These are phyloP conservation scores for Fusarium sp. DNA, from an alignment of 2,329 filamentous ascomycete species.

Conservation along the genomic window DNA sequence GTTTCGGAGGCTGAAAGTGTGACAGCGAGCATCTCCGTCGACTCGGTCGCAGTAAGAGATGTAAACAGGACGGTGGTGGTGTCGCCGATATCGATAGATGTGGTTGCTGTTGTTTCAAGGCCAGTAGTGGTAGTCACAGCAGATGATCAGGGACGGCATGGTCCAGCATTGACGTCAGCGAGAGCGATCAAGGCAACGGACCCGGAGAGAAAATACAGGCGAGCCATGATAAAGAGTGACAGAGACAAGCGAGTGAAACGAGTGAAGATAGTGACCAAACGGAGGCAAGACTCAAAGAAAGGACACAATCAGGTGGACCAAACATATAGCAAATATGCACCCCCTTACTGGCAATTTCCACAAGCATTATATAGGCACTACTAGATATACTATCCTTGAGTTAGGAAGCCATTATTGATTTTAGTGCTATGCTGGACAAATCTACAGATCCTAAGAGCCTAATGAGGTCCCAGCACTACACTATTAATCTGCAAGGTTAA, in stretches of 20 bases:
- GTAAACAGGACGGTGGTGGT: not conserved
- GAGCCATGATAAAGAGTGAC: not conserved
- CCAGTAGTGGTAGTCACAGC: not conserved
- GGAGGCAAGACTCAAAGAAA: no score
- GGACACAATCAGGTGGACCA: not conserved
- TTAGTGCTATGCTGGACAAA: not conserved
- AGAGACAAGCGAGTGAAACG: not conserved
- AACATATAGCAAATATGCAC: not conserved
- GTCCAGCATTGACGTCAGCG: not conserved
- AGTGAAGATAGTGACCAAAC: not conserved
- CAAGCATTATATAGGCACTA: no score
- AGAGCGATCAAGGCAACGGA: not conserved
- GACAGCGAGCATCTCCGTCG: not conserved
- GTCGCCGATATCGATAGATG: accelerated
- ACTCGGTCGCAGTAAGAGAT: not conserved
- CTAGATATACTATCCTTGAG: not conserved
- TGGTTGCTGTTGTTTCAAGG: not conserved
- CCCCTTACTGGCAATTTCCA: not conserved
- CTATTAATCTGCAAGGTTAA: no score
- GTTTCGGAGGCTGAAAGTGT: not conserved
- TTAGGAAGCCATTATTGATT: not conserved
- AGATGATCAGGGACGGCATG: not conserved
- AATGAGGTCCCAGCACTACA: no score
- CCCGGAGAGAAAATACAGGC: not conserved
- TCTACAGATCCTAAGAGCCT: no score